A percentile compares a stretch with the other conserved stretches of the same genome.
These are phyloP conservation scores for Ilex paraguariensis DNA, from an alignment of 305 asterid genomes.

Conservation along the genomic window DNA sequence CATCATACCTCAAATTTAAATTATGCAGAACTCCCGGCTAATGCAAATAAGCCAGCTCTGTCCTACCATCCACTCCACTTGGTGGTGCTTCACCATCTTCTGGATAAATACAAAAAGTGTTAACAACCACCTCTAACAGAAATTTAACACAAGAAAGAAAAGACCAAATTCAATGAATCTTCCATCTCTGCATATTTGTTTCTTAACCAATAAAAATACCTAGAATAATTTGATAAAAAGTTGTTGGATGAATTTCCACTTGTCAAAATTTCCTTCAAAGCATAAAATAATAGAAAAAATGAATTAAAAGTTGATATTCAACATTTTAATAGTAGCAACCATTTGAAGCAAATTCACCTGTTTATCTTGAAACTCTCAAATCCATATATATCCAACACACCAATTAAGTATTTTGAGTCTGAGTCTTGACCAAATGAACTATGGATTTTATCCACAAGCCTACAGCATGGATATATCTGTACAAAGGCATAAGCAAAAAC, in stretches of 20 bases:
- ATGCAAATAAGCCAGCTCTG: slow-evolving; percentile 87
- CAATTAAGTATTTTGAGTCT: too few species aligned
- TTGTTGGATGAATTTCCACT: not conserved
- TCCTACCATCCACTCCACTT: slow-evolving; percentile 91
- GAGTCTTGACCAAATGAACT: too few species aligned
- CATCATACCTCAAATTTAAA: slow-evolving; percentile 77
- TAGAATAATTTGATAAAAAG: not conserved
- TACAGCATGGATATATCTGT: too few species aligned
- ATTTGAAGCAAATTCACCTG: too few species aligned
- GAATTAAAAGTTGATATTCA: too few species aligned
- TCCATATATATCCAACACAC: too few species aligned
- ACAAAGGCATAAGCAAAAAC: too few species aligned
- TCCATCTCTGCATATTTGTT: not conserved
- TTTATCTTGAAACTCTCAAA: too few species aligned
- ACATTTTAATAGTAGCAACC: too few species aligned
- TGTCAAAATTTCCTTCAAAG: not conserved
- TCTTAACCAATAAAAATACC: not conserved
- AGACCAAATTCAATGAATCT: not conserved
- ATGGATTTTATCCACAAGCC: too few species aligned
- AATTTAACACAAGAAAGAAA: not conserved
- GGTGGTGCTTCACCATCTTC: slow-evolving; percentile 85
- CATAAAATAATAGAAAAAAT: too few species aligned
- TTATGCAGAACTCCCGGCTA: slow-evolving; percentile 75
- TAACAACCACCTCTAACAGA: slow-evolving; percentile 58
- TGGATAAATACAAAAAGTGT: slow-evolving; percentile 55